Evolutionary conservation across 169 alveolate species (phyloP).

Genomic region (Blepharisma undulans): DNA sequence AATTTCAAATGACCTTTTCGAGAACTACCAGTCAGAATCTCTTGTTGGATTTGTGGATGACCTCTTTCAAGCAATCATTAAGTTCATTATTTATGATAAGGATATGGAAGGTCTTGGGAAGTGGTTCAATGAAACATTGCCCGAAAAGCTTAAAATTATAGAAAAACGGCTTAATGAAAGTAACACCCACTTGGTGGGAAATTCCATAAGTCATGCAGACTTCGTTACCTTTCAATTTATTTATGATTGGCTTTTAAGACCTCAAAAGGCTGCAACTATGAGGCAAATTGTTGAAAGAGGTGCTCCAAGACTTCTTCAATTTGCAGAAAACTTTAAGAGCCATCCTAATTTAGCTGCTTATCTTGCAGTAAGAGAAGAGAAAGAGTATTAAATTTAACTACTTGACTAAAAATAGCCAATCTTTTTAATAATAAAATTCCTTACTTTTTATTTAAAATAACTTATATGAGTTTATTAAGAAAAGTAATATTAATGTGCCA

Average conservation of each 20-base stretch:
- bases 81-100: not conserved
- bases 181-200: not conserved
- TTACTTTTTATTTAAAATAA: no score
- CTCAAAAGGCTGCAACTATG: not conserved
- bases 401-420: not conserved
- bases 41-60: not conserved
- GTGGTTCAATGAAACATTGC: not conserved
- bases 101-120: conserved; percentile 23
- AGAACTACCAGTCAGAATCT: conserved; percentile 16
- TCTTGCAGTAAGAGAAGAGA: not conserved
- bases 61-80: not conserved
- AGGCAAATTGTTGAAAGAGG: not conserved
- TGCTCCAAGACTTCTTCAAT: not conserved
- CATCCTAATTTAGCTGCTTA: not conserved
- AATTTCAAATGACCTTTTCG: conserved; percentile 34
- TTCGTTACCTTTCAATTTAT: not conserved
- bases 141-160: not conserved
- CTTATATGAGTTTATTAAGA: no score
- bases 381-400: not conserved
- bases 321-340: conserved; percentile 2
- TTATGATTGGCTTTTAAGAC: not conserved
- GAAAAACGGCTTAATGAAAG: not conserved
- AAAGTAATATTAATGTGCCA: no score
- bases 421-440: no score
- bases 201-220: not conserved